A percentile compares a stretch with the other conserved stretches of the same genome.
phyloP scores from a whole-genome alignment of 192 early-diverging fungal genomes.

The Coemansia pectinata region DNA sequence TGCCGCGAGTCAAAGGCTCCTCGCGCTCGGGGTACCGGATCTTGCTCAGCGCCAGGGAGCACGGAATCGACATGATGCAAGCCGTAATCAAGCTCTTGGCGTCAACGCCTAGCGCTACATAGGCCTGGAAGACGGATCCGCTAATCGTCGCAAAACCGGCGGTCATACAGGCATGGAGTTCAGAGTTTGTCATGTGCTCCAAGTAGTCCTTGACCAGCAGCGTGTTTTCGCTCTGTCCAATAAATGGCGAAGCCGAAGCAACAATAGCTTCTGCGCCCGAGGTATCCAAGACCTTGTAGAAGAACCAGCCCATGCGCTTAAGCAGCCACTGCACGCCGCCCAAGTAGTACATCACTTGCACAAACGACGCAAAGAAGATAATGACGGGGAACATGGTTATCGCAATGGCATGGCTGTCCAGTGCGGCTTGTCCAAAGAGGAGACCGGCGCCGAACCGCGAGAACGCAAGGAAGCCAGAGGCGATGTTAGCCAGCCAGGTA shows the following conservation, averaged over 20 bases:
- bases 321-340: slow-evolving; percentile 82
- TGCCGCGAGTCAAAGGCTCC: slow-evolving; percentile 67
- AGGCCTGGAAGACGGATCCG: slow-evolving; percentile 77
- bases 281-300: slow-evolving; percentile 69
- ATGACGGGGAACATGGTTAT: slow-evolving; percentile 78
- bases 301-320: slow-evolving; percentile 62
- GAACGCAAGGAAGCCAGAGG: slow-evolving; percentile 66
- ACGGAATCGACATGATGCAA: slow-evolving; percentile 90
- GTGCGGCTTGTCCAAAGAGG: slow-evolving; percentile 55
- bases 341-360: slow-evolving; percentile 82
- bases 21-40: slow-evolving; percentile 80
- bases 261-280: slow-evolving; percentile 84
- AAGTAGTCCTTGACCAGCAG: slow-evolving; percentile 81
- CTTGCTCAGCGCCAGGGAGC: slow-evolving; percentile 80
- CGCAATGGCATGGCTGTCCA: slow-evolving; percentile 61
- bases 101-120: slow-evolving; percentile 68
- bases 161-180: slow-evolving; percentile 82
- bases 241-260: slow-evolving; percentile 82
- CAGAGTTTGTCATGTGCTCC: slow-evolving; percentile 79
- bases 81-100: slow-evolving; percentile 71
- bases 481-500: slow-evolving; percentile 62
- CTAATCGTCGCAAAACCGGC: slow-evolving; percentile 91
- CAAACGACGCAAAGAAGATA: slow-evolving; percentile 85
- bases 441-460: slow-evolving; percentile 66
- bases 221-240: slow-evolving; percentile 84